These are phyloP conservation scores for Talaromyces sp. DNA, from an alignment of 2,329 filamentous ascomycete genomes.

Conservation along the genomic window DNA sequence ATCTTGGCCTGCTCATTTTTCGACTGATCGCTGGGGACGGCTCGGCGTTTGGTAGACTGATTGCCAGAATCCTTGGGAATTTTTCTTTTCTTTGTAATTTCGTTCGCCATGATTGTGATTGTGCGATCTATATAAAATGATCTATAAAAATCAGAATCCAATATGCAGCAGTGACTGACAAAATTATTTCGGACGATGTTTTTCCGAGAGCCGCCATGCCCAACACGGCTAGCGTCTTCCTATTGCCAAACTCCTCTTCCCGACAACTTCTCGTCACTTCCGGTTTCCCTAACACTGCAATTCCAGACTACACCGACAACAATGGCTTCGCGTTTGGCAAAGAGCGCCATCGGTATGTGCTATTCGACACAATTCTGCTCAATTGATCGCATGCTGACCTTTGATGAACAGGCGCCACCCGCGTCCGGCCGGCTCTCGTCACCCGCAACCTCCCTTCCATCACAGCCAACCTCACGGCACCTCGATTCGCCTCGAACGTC, in stretches of 20 bases:
- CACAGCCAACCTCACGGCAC: conserved; percentile 64
- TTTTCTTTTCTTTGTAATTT: conserved; percentile 43
- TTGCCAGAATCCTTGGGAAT: conserved; percentile 30
- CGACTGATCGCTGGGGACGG: conserved; percentile 48
- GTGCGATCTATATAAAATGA: too few species aligned
- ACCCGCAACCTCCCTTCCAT: conserved; percentile 73
- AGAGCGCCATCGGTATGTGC: conserved; percentile 86
- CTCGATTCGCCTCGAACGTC: conserved; percentile 72
- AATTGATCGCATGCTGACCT: conserved; percentile 35
- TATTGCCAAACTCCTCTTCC: conserved; percentile 38
- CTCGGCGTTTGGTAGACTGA: conserved; percentile 38
- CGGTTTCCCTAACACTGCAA: conserved; percentile 41
- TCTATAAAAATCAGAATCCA: background rate
- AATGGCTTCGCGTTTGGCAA: conserved; percentile 98
- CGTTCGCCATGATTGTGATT: conserved; percentile 22
- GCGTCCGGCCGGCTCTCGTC: conserved; percentile 79
- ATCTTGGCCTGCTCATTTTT: conserved; percentile 65
- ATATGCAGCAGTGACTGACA: background rate
- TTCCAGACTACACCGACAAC: conserved; percentile 57
- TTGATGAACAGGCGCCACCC: conserved; percentile 70
- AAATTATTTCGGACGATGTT: conserved; percentile 14
- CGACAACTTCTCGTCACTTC: conserved; percentile 43
- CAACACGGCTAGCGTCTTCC: conserved; percentile 36
- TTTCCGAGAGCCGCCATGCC: conserved; percentile 27
- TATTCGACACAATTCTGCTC: conserved; percentile 27